These are phyloP conservation scores for Mycena belliarum DNA, from an alignment of 768 basidiomycete genomes.

Conservation along the genomic window DNA sequence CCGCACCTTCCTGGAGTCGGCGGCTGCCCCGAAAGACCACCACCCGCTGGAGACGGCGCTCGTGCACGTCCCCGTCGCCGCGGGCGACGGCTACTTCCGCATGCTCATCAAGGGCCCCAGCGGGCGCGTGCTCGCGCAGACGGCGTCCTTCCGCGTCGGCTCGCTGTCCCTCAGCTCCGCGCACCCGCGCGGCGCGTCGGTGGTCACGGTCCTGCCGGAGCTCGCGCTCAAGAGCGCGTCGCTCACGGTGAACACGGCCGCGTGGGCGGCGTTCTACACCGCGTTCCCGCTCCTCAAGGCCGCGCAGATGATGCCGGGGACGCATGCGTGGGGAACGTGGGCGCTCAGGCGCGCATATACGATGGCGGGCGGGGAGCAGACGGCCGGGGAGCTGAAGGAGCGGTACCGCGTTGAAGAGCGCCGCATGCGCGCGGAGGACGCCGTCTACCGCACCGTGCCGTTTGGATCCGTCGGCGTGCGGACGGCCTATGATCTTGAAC, in stretches of 20 bases:
- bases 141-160: constrained; percentile 34
- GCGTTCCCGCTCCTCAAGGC: constrained; percentile 21
- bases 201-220: constrained; percentile 16
- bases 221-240: constrained; percentile 14
- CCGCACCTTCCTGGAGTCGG: constrained; percentile 34
- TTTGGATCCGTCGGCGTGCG: constrained; percentile 19
- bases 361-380: constrained; percentile 14
- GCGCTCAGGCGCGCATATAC: constrained; percentile 15
- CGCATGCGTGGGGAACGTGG: constrained; percentile 14
- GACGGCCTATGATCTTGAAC: constrained; percentile 15
- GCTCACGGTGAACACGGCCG: constrained; percentile 6
- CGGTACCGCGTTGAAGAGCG: constrained; percentile 17
- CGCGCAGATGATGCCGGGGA: constrained; percentile 15
- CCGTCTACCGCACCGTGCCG: constrained; percentile 15
- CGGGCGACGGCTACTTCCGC: constrained; percentile 33
- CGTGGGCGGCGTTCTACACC: constrained; percentile 16
- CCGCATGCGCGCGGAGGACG: constrained; percentile 10
- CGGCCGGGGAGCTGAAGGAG: constrained; percentile 14
- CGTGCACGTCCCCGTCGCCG: constrained; percentile 37
- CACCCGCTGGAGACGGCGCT: constrained; percentile 34
- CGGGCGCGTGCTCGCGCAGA: constrained; percentile 36
- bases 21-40: constrained; percentile 28
- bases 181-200: constrained; percentile 33
- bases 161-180: constrained; percentile 43
- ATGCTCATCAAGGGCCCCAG: constrained; percentile 38